Evolutionary conservation across 371 early-diverging fungal genomes (phyloP).

Genomic region (Quaeritorhiza haematococci): DNA sequence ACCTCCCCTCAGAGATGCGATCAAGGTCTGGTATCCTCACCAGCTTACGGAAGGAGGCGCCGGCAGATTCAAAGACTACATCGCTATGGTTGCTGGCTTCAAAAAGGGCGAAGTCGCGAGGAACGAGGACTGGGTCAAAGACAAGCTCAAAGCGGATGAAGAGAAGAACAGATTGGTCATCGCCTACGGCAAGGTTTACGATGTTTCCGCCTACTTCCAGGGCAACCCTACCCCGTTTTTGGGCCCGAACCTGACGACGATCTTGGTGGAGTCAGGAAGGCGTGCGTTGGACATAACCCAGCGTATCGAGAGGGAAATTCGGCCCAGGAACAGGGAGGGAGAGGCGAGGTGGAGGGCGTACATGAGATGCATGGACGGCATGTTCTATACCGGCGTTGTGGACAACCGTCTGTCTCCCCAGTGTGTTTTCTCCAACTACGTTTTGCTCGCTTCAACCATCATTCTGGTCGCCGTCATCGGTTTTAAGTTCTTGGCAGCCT

Average conservation of each 20-base stretch:
- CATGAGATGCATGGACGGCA: constrained; percentile 33
- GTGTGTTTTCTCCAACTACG: constrained; percentile 80
- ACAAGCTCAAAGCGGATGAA: constrained; percentile 8
- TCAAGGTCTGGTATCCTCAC: constrained; percentile 1
- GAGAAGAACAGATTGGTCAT: constrained; percentile 11
- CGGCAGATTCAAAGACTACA: no score
- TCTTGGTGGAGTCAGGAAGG: not conserved
- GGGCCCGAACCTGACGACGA: constrained; percentile 10
- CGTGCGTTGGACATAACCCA: constrained; percentile 19
- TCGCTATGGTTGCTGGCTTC: constrained; percentile 10
- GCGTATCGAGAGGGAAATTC: constrained; percentile 14
- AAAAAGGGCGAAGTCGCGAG: constrained; percentile 33
- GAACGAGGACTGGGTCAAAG: constrained; percentile 13
- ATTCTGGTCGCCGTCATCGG: constrained; percentile 77
- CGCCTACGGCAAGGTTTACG: constrained; percentile 36
- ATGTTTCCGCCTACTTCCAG: constrained; percentile 23
- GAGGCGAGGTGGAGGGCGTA: constrained; percentile 9
- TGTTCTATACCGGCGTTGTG: constrained; percentile 81
- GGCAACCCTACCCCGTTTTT: constrained; percentile 24
- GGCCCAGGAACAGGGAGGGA: constrained; percentile 4
- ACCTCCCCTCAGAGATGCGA: not conserved
- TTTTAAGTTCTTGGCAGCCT: constrained; percentile 42
- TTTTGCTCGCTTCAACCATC: constrained; percentile 65
- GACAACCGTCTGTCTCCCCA: constrained; percentile 72
- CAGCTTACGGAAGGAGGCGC: not conserved